phyloP scores from a whole-genome alignment of 2,329 filamentous ascomycete species.

The Blastomyces parvus region DNA sequence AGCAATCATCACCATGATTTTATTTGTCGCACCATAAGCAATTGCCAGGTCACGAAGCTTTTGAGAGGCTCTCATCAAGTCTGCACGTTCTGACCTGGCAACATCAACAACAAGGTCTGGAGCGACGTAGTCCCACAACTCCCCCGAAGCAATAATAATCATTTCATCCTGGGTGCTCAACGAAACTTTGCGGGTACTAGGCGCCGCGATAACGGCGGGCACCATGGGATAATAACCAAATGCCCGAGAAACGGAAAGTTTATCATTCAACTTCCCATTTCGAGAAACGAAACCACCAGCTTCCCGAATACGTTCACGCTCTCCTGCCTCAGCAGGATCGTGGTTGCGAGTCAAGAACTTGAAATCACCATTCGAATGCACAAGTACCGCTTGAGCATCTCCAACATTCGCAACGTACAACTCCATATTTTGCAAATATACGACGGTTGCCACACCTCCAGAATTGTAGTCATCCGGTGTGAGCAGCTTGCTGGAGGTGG shows the following conservation, averaged over 20 bases:
- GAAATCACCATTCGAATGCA: conserved; percentile 76
- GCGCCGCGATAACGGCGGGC: conserved; percentile 85
- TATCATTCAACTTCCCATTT: conserved; percentile 86
- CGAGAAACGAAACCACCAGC: conserved; percentile 93
- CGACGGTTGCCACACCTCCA: conserved; percentile 82
- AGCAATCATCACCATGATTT: conserved; percentile 99
- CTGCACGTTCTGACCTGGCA: conserved; percentile 71
- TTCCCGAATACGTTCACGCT: conserved; percentile 82
- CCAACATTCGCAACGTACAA: conserved; percentile 92
- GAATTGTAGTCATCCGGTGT: conserved; percentile 83
- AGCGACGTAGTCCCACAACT: conserved; percentile 90
- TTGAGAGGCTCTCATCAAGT: conserved; percentile 90
- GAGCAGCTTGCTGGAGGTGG: conserved; percentile 63
- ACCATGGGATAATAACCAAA: conserved; percentile 93
- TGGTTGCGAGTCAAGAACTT: conserved; percentile 82
- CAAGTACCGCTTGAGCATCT: conserved; percentile 89
- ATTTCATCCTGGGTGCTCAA: conserved; percentile 87
- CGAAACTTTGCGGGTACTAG: conserved; percentile 66
- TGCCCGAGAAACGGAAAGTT: conserved; percentile 81
- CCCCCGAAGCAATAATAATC: conserved; percentile 78
- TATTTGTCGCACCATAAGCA: conserved; percentile 83
- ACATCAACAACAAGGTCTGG: conserved; percentile 88
- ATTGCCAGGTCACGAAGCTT: conserved; percentile 92
- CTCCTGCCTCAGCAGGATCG: conserved; percentile 75
- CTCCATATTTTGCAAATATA: conserved; percentile 82